Percentiles rank a stretch among this genome's conserved stretches.
Conservation (phyloP, 2,329 filamentous ascomycete species). For the Xylaria sp. region DNA sequence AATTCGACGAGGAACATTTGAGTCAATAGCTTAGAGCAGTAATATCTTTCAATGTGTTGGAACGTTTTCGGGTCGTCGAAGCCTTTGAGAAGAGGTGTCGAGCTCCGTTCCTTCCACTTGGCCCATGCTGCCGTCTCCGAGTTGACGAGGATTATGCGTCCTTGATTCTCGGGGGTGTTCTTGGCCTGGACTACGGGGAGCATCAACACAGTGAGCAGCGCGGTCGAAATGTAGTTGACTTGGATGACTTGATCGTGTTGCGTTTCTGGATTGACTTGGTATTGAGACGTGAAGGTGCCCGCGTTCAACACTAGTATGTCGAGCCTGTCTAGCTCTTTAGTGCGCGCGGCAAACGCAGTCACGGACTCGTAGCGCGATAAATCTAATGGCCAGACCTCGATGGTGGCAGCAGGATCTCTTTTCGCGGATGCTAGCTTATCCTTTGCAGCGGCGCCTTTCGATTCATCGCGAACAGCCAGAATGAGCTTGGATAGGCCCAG, state of each 20-base stretch:
- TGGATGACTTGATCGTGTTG: constrained; percentile 43
- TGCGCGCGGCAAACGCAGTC: neutral
- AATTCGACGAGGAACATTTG: neutral
- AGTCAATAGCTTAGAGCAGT: neutral
- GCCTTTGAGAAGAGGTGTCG: no score
- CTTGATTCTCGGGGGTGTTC: constrained; percentile 4
- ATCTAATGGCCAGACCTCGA: neutral
- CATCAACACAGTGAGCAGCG: constrained; percentile 59
- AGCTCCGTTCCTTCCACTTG: neutral
- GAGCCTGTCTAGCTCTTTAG: neutral
- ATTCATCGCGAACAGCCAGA: neutral
- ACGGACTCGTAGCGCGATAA: neutral
- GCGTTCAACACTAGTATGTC: constrained; percentile 9
- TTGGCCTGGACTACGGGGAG: constrained; percentile 57
- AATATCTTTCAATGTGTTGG: no score
- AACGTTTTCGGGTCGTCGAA: no score
- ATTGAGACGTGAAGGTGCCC: neutral
- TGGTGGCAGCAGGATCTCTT: neutral
- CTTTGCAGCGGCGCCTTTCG: neutral
- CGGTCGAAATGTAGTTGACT: constrained; percentile 63
- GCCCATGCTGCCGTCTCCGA: constrained; percentile 36
- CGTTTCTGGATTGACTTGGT: no score
- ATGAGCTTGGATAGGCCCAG: constrained; percentile 2
- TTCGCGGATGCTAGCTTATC: neutral
- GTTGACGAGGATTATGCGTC: constrained; percentile 41